A percentile compares a stretch with the other conserved stretches of the same genome.
phyloP scores from a whole-genome alignment of 257 asterid genomes.

The Catharanthus roseus region DNA sequence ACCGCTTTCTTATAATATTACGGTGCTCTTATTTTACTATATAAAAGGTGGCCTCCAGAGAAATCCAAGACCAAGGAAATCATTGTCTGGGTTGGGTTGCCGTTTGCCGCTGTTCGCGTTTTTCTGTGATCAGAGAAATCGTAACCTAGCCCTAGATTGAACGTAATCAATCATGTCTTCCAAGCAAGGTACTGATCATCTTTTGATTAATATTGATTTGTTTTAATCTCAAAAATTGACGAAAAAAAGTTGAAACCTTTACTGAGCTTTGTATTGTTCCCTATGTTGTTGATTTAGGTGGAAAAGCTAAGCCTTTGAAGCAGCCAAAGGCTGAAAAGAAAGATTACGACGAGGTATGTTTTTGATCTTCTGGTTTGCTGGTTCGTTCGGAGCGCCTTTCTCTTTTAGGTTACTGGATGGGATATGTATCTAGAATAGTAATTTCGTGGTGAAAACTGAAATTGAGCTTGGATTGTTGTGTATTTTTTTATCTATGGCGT shows the following conservation, averaged over 20 bases:
- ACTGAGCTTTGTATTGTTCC: not conserved
- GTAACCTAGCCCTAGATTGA: slow-evolving; percentile 26
- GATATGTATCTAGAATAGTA: not conserved
- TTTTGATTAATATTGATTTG: no score
- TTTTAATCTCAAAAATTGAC: not conserved
- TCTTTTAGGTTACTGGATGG: no score
- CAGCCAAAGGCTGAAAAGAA: slow-evolving; percentile 33
- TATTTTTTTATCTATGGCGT: not conserved
- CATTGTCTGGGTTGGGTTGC: not conserved
- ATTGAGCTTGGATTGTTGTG: not conserved
- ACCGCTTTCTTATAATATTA: not conserved
- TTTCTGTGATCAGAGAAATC: not conserved
- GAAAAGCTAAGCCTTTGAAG: slow-evolving; percentile 42
- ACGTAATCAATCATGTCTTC: slow-evolving; percentile 28
- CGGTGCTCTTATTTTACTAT: not conserved
- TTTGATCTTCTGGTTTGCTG: not conserved
- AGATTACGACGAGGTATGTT: slow-evolving; percentile 27
- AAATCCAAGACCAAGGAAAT: not conserved
- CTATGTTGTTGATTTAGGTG: slow-evolving; percentile 17
- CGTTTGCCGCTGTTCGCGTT: not conserved
- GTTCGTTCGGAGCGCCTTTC: no score
- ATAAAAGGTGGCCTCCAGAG: not conserved
- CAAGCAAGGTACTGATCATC: slow-evolving; percentile 23
- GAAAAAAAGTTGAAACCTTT: not conserved
- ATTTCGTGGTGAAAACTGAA: not conserved